These are phyloP conservation scores for Aaosphaeria arxii DNA, from an alignment of 2,329 filamentous ascomycete genomes.

Conservation along the genomic window DNA sequence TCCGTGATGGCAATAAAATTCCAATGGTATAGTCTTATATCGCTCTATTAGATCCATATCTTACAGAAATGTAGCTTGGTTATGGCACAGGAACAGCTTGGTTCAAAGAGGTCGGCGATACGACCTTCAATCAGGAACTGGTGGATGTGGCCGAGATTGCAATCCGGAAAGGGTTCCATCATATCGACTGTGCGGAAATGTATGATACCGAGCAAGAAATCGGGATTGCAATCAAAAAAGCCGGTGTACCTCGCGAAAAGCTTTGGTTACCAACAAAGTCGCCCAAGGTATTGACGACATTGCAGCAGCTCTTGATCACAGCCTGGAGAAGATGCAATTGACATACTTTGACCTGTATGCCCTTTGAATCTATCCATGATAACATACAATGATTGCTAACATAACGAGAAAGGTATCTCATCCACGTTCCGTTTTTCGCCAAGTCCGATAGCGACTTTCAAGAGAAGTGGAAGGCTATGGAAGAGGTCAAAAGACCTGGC, in stretches of 20 bases:
- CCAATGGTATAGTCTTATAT: neutral
- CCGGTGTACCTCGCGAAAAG: constrained; percentile 38
- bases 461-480: constrained; percentile 55
- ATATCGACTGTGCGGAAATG: constrained; percentile 68
- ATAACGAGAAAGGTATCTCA: neutral
- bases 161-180: constrained; percentile 62
- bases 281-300: constrained; percentile 49
- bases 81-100: constrained; percentile 68
- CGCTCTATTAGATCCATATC: neutral
- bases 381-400: neutral
- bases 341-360: constrained; percentile 57
- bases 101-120: constrained; percentile 48
- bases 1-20: neutral
- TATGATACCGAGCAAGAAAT: constrained; percentile 46
- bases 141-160: constrained; percentile 48
- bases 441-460: constrained; percentile 37
- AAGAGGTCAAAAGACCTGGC: constrained; percentile 50
- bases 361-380: neutral
- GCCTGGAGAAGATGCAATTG: constrained; percentile 54
- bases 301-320: constrained; percentile 49
- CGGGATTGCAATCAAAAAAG: constrained; percentile 39
- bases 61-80: constrained; percentile 41
- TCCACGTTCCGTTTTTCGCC: neutral
- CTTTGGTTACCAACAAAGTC: constrained; percentile 53
- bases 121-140: constrained; percentile 44